Conservation (phyloP, 257 asterid species). For the Linaria vulgaris region DNA sequence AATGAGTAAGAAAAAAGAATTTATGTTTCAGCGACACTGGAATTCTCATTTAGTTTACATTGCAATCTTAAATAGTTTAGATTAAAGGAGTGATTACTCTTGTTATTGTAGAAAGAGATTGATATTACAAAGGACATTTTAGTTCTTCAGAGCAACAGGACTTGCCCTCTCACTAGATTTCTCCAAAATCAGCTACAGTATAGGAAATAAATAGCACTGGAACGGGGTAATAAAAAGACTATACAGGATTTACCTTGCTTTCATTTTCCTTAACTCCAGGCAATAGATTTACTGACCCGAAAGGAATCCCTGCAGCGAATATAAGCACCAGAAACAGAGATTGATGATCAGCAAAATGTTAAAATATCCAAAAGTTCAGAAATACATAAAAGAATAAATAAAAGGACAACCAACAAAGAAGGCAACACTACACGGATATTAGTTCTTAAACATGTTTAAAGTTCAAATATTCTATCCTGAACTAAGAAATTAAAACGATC, state of each 20-base stretch:
- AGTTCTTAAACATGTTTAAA: too few relatives aligned
- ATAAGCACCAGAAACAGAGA: constrained; percentile 20
- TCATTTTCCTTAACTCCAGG: constrained; percentile 94
- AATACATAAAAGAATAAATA: not conserved
- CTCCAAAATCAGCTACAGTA: too few relatives aligned
- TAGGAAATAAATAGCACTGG: constrained; percentile 19
- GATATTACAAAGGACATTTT: constrained; percentile 1
- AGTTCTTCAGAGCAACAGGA: constrained; percentile 18
- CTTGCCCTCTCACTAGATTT: not conserved
- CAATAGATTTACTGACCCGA: constrained; percentile 92
- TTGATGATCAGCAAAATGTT: not conserved
- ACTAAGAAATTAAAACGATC: not conserved
- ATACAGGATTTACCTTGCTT: constrained; percentile 94
- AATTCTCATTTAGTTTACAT: too few relatives aligned
- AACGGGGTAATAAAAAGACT: constrained; percentile 61
- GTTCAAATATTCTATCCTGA: not conserved
- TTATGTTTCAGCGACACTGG: too few relatives aligned
- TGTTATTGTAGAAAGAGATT: not conserved
- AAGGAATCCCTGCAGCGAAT: constrained; percentile 87
- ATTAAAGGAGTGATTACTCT: too few relatives aligned
- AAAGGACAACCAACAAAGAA: not conserved
- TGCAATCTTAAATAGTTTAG: too few relatives aligned
- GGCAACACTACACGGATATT: not conserved
- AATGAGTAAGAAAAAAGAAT: too few relatives aligned
- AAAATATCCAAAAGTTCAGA: constrained; percentile 1